Evolutionary conservation across 2,329 filamentous ascomycete species (phyloP), one percentile per base, ranked within the genome.

Genomic region (Hawksworthiomyces lignivorus): DNA sequence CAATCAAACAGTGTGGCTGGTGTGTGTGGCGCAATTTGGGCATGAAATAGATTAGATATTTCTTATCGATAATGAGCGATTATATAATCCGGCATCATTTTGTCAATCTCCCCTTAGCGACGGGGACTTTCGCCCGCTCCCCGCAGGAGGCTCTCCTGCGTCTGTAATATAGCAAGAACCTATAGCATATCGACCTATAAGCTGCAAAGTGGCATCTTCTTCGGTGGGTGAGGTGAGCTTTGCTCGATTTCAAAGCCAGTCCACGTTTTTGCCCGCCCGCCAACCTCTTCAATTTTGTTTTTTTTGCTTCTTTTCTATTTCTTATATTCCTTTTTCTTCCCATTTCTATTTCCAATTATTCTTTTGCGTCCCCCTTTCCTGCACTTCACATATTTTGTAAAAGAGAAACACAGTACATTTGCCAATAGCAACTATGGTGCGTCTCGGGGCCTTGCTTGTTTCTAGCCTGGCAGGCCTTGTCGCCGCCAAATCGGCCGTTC

Each of bases 401-500:
- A n/a, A n/a, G n/a, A n/a, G n/a, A n/a, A n/a, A n/a, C n/a, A n/a
- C n/a, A n/a, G n/a, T n/a, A n/a, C n/a, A n/a, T n/a, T n/a, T n/a
- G n/a, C n/a, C n/a, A n/a, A 12, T 11, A 17, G 9, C 27, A 54
- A 60, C 48, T 53, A 76, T 77, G 73, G 72, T 77, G 55, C 63
- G 75, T 43, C 52, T 81, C 52, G 79, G 77, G 70, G 73, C 70
- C 66, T 67, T 81, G 55, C 61, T 77, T 62, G 62, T 80, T 61
- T 65, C 70, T 51, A 69, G 71, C 48, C 62, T 81, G 33, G 67
- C 73, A 50, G 67, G 65, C 33, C 36, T 50, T 22, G 77, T 73
- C 44, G 70, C 77, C 47, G 82, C 85, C 56, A 80, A 81, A 55
- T 92, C 87, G 43, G 84, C 86, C 43, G 92, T 98, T 50, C 72